Conservation (phyloP, 345 rosid genomes). For the Linum usitatissimum region DNA sequence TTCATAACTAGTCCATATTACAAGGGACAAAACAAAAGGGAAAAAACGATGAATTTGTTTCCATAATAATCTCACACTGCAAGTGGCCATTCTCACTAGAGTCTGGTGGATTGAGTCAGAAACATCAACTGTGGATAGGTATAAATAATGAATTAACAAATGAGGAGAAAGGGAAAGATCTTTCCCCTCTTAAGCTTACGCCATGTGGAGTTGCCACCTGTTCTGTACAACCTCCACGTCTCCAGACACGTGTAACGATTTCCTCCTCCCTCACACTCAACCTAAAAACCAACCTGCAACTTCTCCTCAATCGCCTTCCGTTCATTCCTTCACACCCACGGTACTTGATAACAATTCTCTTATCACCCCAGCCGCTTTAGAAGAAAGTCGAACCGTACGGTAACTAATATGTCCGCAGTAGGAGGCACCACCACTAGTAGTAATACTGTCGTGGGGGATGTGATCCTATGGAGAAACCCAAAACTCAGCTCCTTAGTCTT, state of each 20-base stretch:
- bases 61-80: no score
- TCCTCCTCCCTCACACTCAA: not conserved
- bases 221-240: slow-evolving; percentile 10
- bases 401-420: no score
- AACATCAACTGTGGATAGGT: no score
- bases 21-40: no score
- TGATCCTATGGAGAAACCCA: slow-evolving; percentile 47
- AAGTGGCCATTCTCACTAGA: no score
- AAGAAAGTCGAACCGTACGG: no score
- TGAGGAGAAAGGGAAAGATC: not conserved
- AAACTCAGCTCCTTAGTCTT: slow-evolving; percentile 27
- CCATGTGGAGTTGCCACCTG: slow-evolving; percentile 2
- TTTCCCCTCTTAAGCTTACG: not conserved
- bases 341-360: no score
- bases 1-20: no score
- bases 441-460: slow-evolving; percentile 22
- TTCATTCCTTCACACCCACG: not conserved
- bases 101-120: no score
- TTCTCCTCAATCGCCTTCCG: not conserved
- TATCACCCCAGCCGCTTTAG: no score
- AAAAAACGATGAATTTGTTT: no score
- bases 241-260: slow-evolving; percentile 8
- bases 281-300: not conserved
- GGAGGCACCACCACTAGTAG: not conserved
- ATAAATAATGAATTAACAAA: not conserved